Evolutionary conservation across 164 flowering plant genomes (phyloP), one percentile per base, ranked within the genome.

Genomic region (Warburgia ugandensis): DNA sequence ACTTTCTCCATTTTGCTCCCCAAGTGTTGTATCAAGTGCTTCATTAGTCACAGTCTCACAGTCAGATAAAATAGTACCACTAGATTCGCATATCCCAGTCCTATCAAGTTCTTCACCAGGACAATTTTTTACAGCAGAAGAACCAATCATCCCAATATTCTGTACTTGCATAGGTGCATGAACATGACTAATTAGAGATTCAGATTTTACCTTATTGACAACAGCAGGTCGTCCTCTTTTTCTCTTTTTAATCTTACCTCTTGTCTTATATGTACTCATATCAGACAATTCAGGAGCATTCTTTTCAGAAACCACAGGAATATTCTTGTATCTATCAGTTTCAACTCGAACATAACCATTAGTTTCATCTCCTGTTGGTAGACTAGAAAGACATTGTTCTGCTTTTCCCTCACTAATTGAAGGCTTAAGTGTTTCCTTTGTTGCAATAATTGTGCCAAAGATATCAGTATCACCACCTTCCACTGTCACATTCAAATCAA

Each of bases 301-400:
- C 1, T 37, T 36, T 17, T 40, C 56, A 27, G 56, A 53, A 53
- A 26, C 11, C 9, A 39, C 36, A 28, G 56, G 19, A 26, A 41
- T 53, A 9, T 19, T 29, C 9, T 2, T 40, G 36, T 21, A 33
- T 11, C 43, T 8, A 8, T 14, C 32, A 22, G 8, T 29, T 25
- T 16, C 16, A 23, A 17, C 29, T 5, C 29, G 9, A 6, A 39
- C n/a, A 25, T 39, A 26, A 9, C 4, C 23, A 16, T 16, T 19
- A 9, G 9, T 9, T 11, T 8, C 45, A 12, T 52, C 40, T 22
- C 23, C 33, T 17, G 14, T 2, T 17, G 48, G 49, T 3, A 45
- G 25, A 11, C n/a, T 22, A 36, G 40, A 23, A 58, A 43, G 26
- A n/a, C 43, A 31, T 31, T 27, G 23, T 55, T 44, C 50, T 25